These are phyloP conservation scores for Colletotrichum sp. DNA, from an alignment of 2,329 filamentous ascomycete genomes.

Conservation along the genomic window DNA sequence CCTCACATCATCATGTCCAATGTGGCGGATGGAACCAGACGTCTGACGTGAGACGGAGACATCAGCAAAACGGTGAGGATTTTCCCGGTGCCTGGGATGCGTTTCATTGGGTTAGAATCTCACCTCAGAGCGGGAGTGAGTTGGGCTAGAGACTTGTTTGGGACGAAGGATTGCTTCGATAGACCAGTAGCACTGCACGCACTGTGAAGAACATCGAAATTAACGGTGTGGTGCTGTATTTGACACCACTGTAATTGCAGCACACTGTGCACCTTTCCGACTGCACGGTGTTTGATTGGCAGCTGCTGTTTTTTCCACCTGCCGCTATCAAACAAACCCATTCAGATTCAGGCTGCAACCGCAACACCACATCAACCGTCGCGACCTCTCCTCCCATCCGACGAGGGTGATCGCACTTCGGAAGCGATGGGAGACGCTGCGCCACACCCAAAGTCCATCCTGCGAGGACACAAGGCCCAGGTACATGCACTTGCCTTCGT, in stretches of 20 bases:
- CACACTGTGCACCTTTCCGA: not conserved
- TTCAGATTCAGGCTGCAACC: not conserved
- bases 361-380: not conserved
- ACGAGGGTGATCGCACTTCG: not conserved
- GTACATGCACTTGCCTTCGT: slow-evolving; percentile 81
- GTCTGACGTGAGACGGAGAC: not conserved
- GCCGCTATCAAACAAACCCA: not conserved
- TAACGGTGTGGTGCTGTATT: not conserved
- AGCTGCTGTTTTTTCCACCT: not conserved
- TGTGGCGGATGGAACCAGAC: not conserved
- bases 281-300: not conserved
- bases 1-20: not conserved
- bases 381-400: not conserved
- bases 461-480: slow-evolving; percentile 84
- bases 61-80: not conserved
- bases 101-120: not conserved
- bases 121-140: not conserved
- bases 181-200: not conserved
- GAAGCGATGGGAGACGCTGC: slow-evolving; percentile 27
- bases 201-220: not conserved
- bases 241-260: not conserved
- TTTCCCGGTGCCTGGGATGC: not conserved
- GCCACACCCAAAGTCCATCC: slow-evolving; percentile 64
- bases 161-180: not conserved
- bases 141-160: not conserved